Evolutionary conservation across 192 early-diverging fungal species (phyloP), one percentile per base, ranked within the genome.

Genomic region (Chytriomyces sp.): DNA sequence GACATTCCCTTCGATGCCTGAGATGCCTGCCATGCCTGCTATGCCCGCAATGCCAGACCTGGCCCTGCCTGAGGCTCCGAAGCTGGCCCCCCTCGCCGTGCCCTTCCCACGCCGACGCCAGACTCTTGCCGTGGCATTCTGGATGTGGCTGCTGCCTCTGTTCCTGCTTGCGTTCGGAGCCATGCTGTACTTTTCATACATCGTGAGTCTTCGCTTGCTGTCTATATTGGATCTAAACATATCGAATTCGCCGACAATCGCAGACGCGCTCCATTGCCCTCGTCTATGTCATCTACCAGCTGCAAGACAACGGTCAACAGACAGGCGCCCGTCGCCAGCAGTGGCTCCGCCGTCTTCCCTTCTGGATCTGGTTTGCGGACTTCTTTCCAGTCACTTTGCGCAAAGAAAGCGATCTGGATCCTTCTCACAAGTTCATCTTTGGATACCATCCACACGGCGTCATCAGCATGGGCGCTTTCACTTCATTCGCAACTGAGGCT

Each of bases 401-500:
- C 70, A 92, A 93, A 88, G 92, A 94, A 76, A 86, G 70, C 35
- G 89, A 93, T 70, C 79, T 97, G 48, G 91, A 94, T 72, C 87
- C 94, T 6, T 72, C 62, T 46, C 85, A 88, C 43, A 91, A 91
- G 70, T 95, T 95, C 76, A 84, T 97, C 0, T 91, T 97, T 81
- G 93, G 87, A 61, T 91, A 91, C 77, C 95, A 97, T 74, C 95
- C 95, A 24, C 95, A 97, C 75, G 82, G 82, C 26, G 67, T 50
- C 18, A 66, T 26, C 60, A 8, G 24, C 4, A 46, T 79, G 23
- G 71, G 45, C 5, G 5, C 10, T 50, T 16, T n/a, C 10, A 16
- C 45, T 9, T 68, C 45, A 43, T 77, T 81, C 60, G 67, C 67
- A 18, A 75, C 64, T 10, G 26, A 77, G 11, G 44, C 24, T 45